Evolutionary conservation across 352 stramenopile genomes (phyloP), one percentile per base, ranked within the genome.

Genomic region (Phytophthora rubi): DNA sequence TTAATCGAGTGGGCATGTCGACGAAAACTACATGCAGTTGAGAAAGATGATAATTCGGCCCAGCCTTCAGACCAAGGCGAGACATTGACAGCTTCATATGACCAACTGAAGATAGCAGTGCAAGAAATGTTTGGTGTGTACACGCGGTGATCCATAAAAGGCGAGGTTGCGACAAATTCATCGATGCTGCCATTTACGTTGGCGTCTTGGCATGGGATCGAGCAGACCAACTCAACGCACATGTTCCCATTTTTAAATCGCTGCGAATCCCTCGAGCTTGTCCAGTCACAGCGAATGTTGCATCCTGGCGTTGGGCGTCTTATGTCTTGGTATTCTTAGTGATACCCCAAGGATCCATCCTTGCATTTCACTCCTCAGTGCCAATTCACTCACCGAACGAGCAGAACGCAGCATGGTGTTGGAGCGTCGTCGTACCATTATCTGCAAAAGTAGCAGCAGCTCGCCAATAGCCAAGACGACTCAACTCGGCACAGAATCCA

Each of bases 61-160:
- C 45, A 68, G 56, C 7, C n/a, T 54, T 58, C 59, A n/a, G 58
- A 65, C n/a, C 48, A 76, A 32, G 45, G 65, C 4, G 10, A 52
- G 18, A n/a, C 44, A 30, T 9, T 39, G 32, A 37, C 16, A 12
- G 26, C 18, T 47, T 55, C 55, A 3, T 92, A 88, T 57, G 62
- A 76, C 21, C 75, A 71, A 1, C 64, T 92, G 8, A 89, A 90
- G 42, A 73, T 81, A 61, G 60, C 78, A 56, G 77, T 90, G 1
- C 80, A 92, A 61, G 80, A 82, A 21, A 75, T 75, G 39, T 90
- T 77, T 48, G 77, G 82, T 47, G 64, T 90, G 42, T 88, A 88
- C 65, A 75, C 54, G 52, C 59, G 49, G 2, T 75, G 44, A 64
- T 59, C 7, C 28, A 45, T 42, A 58, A 47, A 44, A 30, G 28